A percentile compares a stretch with the other conserved stretches of the same genome.
Evolutionary conservation across 1,284 basidiomycete species (phyloP).

Genomic region (Macrocybe sp.): DNA sequence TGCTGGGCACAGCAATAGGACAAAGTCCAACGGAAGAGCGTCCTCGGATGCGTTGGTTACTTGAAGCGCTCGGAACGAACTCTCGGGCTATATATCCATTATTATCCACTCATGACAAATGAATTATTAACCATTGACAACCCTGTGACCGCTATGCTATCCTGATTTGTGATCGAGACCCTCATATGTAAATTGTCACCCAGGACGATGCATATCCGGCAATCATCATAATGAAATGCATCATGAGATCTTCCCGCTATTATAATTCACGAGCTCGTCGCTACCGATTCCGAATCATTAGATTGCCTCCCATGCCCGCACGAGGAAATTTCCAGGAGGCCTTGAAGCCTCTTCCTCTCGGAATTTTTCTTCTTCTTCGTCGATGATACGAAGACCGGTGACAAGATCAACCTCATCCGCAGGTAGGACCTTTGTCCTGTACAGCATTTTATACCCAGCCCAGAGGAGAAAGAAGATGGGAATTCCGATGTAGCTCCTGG

Average conservation of each 20-base stretch:
- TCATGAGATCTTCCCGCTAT: not conserved
- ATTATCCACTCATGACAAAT: too few relatives aligned
- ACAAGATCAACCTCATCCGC: conserved; percentile 57
- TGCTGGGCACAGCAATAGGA: too few relatives aligned
- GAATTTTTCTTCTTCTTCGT: conserved; percentile 57
- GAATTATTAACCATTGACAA: too few relatives aligned
- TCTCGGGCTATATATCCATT: too few relatives aligned
- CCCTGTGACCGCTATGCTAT: not conserved
- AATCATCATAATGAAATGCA: not conserved
- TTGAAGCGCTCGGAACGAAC: too few relatives aligned
- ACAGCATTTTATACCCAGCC: conserved; percentile 53
- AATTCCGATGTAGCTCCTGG: conserved; percentile 47
- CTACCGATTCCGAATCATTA: conserved; percentile 18
- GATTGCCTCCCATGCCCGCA: conserved; percentile 39
- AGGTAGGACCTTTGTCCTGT: conserved; percentile 47
- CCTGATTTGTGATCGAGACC: not conserved
- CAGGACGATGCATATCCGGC: not conserved
- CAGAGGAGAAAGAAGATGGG: conserved; percentile 54
- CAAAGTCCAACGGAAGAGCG: not conserved
- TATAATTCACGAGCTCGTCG: not conserved
- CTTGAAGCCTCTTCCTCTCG: conserved; percentile 33
- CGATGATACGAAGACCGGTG: conserved; percentile 58
- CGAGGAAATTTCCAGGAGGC: conserved; percentile 32
- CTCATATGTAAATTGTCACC: not conserved
- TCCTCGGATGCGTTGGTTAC: conserved; percentile 3